These are phyloP conservation scores for Ophiostoma fasciatum DNA, from an alignment of 2,329 filamentous ascomycete species.

Conservation along the genomic window DNA sequence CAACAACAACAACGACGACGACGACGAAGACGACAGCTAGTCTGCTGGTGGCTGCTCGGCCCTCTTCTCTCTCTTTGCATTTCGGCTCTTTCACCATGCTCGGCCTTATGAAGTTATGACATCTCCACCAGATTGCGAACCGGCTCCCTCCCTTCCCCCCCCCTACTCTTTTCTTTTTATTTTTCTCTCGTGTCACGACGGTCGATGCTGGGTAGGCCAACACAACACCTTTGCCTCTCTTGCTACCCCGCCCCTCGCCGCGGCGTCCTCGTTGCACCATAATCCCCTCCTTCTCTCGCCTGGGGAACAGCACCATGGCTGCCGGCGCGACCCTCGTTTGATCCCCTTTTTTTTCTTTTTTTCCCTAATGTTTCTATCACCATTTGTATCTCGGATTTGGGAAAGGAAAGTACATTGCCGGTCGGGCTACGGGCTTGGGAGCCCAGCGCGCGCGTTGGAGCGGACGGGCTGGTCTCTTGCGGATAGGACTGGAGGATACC, in stretches of 20 bases:
- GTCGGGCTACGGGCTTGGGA: not conserved
- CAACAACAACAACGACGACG: constrained; percentile 25
- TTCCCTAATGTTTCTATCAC: not conserved
- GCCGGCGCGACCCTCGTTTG: not conserved
- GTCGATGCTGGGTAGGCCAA: not conserved
- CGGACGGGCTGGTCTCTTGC: not conserved
- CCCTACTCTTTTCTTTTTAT: too few species aligned
- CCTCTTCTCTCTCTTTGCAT: not conserved
- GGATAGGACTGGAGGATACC: constrained; percentile 6
- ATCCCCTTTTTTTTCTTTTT: not conserved
- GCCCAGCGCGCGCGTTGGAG: not conserved
- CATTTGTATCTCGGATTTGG: constrained; percentile 4
- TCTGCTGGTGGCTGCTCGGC: not conserved
- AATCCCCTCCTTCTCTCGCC: too few species aligned
- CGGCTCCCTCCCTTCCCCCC: not conserved
- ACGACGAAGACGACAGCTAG: constrained; percentile 14
- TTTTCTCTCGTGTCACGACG: not conserved
- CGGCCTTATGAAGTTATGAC: constrained; percentile 4
- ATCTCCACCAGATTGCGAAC: not conserved
- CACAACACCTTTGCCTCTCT: not conserved
- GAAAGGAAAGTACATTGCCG: not conserved
- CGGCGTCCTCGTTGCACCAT: too few species aligned
- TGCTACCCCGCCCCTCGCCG: not conserved
- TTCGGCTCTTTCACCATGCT: not conserved
- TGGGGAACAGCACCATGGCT: too few species aligned